These are phyloP conservation scores for Fusarium xylarioides DNA, from an alignment of 2,329 filamentous ascomycete genomes.

Conservation along the genomic window DNA sequence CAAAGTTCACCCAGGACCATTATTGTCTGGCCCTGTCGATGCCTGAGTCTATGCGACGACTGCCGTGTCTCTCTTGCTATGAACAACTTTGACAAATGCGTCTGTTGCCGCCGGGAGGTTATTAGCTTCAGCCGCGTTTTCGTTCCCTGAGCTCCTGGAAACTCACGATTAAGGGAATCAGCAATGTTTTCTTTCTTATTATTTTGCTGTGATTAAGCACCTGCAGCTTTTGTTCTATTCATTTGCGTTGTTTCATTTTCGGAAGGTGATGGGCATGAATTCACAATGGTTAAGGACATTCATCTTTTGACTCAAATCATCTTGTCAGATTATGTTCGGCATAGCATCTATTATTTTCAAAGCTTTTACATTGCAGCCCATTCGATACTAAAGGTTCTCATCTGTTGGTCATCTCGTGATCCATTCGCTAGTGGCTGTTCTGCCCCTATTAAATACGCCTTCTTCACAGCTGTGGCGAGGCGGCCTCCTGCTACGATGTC, in stretches of 20 bases:
- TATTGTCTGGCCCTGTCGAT: conserved; percentile 96
- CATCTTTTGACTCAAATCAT: conserved; percentile 3
- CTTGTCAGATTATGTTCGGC: conserved; percentile 5
- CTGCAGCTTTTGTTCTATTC: conserved; percentile 42
- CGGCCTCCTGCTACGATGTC: conserved; percentile 88
- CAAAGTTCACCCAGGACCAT: conserved; percentile 86
- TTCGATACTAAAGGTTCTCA: conserved; percentile 86
- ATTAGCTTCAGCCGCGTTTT: conserved; percentile 90
- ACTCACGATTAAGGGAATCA: not conserved
- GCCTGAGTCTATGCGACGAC: conserved; percentile 92
- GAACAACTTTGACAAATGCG: conserved; percentile 97
- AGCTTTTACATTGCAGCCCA: conserved; percentile 86
- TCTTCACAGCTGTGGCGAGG: conserved; percentile 94
- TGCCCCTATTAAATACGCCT: conserved; percentile 88
- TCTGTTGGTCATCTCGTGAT: conserved; percentile 47
- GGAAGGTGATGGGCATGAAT: conserved; percentile 26
- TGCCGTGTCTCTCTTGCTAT: conserved; percentile 92
- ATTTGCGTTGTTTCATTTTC: conserved; percentile 9
- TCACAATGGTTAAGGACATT: not conserved
- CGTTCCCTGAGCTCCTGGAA: conserved; percentile 65
- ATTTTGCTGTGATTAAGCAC: not conserved
- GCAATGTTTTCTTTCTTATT: not conserved
- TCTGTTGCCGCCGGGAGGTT: conserved; percentile 90
- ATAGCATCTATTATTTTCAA: conserved; percentile 17
- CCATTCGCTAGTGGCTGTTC: conserved; percentile 53